These are phyloP conservation scores for Colletotrichum sojae DNA, from an alignment of 2,329 filamentous ascomycete genomes.

Conservation along the genomic window DNA sequence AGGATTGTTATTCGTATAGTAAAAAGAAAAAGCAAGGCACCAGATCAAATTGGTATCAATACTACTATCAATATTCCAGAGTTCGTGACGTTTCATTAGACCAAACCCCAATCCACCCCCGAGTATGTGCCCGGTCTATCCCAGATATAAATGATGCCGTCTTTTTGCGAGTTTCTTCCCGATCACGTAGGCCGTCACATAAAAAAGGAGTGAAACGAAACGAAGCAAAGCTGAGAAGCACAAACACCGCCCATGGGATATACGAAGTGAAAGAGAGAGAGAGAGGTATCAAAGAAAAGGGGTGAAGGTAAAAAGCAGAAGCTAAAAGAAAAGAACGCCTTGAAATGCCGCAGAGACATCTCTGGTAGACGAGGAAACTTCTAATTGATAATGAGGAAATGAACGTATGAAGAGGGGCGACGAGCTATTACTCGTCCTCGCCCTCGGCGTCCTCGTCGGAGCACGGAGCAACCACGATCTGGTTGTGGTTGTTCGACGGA, in stretches of 20 bases:
- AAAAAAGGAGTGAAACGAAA: neutral
- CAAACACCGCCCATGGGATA: slow-evolving; percentile 3
- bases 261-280: neutral
- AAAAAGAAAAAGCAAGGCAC: neutral
- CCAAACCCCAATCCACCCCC: neutral
- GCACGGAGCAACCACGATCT: slow-evolving; percentile 25
- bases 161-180: neutral
- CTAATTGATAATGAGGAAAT: neutral
- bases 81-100: slow-evolving; percentile 20
- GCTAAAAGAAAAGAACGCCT: neutral
- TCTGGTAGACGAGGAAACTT: neutral
- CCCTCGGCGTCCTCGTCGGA: slow-evolving; percentile 41
- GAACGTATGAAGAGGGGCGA: neutral
- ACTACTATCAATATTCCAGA: slow-evolving; percentile 18
- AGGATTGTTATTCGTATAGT: neutral
- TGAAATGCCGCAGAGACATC: slow-evolving; percentile 1
- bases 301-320: neutral
- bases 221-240: neutral
- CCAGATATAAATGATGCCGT: neutral
- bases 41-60: slow-evolving; percentile 27
- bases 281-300: slow-evolving; percentile 12
- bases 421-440: slow-evolving; percentile 34
- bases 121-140: slow-evolving; percentile 1
- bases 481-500: slow-evolving; percentile 13
- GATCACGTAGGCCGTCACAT: neutral